Evolutionary conservation across 108 stramenopile genomes (phyloP).

Genomic region (Mayamaea pseudoterrestris): DNA sequence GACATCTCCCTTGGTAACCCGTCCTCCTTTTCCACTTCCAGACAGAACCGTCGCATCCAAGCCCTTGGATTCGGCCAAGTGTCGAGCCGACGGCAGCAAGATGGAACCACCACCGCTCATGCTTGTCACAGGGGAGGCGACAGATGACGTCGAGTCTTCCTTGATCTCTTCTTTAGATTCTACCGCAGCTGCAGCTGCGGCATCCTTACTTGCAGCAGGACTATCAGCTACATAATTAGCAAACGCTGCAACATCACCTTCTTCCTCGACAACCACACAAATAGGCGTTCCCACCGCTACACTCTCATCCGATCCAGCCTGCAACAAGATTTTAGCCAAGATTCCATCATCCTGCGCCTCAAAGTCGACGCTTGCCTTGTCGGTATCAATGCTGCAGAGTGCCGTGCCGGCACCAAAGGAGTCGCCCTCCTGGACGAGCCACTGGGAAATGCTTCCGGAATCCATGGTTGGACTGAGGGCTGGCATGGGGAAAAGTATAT

Average conservation of each 20-base stretch:
- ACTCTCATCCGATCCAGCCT: constrained; percentile 57
- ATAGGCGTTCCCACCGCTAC: constrained; percentile 86
- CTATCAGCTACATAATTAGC: constrained; percentile 63
- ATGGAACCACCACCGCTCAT: constrained; percentile 30
- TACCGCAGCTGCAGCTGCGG: constrained; percentile 4
- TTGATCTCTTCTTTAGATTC: constrained; percentile 6
- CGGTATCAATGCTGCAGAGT: constrained; percentile 93
- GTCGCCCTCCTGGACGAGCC: constrained; percentile 77
- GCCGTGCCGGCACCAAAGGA: constrained; percentile 83
- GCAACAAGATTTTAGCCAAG: constrained; percentile 86
- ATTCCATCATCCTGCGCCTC: constrained; percentile 91
- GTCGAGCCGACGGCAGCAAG: constrained; percentile 72
- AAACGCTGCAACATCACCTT: constrained; percentile 79
- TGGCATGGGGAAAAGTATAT: constrained; percentile 73
- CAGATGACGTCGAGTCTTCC: no score
- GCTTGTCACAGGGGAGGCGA: constrained; percentile 20
- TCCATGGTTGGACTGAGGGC: constrained; percentile 97
- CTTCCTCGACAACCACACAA: constrained; percentile 84
- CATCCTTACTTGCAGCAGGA: constrained; percentile 8
- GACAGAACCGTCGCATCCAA: constrained; percentile 62
- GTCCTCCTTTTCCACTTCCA: constrained; percentile 80
- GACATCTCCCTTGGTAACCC: constrained; percentile 89
- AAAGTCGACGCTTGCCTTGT: constrained; percentile 97
- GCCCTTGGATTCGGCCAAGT: constrained; percentile 58
- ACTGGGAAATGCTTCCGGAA: constrained; percentile 75